phyloP scores from a whole-genome alignment of 2,329 filamentous ascomycete species.

The Colletotrichum costaricense region DNA sequence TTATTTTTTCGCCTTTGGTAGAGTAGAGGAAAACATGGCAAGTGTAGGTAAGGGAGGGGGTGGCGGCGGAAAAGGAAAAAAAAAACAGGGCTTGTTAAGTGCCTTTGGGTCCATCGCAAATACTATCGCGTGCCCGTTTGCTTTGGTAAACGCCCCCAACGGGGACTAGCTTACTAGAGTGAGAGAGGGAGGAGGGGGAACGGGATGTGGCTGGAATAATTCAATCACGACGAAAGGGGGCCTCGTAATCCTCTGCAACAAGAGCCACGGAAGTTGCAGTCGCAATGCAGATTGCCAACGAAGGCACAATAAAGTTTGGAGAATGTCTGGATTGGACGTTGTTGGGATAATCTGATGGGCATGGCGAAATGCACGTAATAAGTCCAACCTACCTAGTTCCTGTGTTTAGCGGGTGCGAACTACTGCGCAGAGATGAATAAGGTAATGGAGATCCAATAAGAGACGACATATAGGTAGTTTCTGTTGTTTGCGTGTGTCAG shows the following conservation, averaged over 20 bases:
- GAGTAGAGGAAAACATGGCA: background rate
- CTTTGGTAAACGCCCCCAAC: background rate
- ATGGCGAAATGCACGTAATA: background rate
- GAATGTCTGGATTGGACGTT: slow-evolving; percentile 4
- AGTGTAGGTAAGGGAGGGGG: background rate
- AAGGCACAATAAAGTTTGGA: background rate
- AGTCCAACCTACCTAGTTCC: too few species aligned
- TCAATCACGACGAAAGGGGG: background rate
- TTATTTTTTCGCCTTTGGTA: background rate
- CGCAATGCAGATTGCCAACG: slow-evolving; percentile 14
- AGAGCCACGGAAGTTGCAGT: background rate
- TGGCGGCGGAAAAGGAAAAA: background rate
- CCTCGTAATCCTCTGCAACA: background rate
- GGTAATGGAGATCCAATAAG: slow-evolving; percentile 7
- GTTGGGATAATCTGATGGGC: background rate
- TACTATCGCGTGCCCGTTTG: background rate
- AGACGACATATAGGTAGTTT: slow-evolving; percentile 10
- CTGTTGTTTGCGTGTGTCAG: too few species aligned
- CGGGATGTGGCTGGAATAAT: too few species aligned
- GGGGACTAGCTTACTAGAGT: background rate
- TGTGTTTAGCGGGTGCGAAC: background rate
- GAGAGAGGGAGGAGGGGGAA: too few species aligned
- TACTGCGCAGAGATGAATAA: background rate
- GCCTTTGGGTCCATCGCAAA: background rate
- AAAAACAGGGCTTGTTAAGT: background rate